These are phyloP conservation scores for Litchi chinensis DNA, from an alignment of 345 rosid species.

Conservation along the genomic window DNA sequence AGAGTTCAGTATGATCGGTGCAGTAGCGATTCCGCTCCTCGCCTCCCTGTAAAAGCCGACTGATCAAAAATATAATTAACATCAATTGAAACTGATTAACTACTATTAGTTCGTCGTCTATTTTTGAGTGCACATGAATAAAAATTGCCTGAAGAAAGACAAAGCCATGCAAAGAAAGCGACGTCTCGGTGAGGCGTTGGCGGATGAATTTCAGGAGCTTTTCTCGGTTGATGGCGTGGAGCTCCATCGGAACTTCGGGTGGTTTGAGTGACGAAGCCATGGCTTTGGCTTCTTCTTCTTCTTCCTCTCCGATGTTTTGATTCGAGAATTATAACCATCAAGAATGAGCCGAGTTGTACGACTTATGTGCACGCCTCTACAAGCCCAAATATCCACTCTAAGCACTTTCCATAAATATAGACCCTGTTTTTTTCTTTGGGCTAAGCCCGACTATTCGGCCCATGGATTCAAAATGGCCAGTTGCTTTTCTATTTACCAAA, in stretches of 20 bases:
- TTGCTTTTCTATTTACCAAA: no score
- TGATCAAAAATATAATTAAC: background rate
- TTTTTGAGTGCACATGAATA: background rate
- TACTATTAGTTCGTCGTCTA: background rate
- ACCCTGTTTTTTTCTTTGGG: no score
- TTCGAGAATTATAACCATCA: no score
- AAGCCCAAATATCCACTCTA: no score
- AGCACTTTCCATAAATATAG: no score
- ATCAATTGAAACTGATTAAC: background rate
- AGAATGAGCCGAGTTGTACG: no score
- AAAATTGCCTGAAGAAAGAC: conserved; percentile 69
- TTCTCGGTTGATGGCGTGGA: conserved; percentile 61
- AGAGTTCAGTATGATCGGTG: conserved; percentile 89
- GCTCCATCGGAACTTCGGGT: conserved; percentile 69
- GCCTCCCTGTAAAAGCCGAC: conserved; percentile 60
- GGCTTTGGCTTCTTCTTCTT: conserved; percentile 22
- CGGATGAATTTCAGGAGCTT: conserved; percentile 69
- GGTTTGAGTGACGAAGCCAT: conserved; percentile 68
- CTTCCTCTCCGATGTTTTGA: background rate
- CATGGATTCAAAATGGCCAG: no score
- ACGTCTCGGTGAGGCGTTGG: conserved; percentile 43
- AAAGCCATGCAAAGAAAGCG: conserved; percentile 66
- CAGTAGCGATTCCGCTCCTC: conserved; percentile 80
- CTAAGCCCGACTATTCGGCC: no score
- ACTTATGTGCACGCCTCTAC: no score